Evolutionary conservation across 2,329 filamentous ascomycete species (phyloP).

Genomic region (Aspergillus ochraceus): DNA sequence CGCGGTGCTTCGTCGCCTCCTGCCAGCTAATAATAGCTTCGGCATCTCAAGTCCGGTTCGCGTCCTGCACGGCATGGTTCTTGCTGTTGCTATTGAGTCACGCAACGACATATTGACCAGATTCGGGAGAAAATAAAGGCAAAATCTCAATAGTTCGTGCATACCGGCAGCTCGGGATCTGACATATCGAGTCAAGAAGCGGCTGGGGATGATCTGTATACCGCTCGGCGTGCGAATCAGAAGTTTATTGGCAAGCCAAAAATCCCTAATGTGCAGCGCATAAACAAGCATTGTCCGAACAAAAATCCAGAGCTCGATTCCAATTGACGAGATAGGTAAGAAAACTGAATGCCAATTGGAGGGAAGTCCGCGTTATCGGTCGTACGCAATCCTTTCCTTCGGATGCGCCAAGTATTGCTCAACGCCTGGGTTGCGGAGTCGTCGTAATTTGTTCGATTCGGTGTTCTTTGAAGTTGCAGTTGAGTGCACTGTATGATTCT

Average conservation of each 20-base stretch:
- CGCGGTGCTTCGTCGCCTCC: neutral
- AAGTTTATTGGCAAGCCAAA: neutral
- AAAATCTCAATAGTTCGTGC: conserved; percentile 3
- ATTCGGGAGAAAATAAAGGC: neutral
- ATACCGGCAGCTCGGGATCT: neutral
- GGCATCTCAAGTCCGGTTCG: neutral
- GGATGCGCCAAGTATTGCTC: conserved; percentile 1
- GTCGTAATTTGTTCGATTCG: neutral
- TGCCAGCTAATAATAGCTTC: conserved; percentile 1
- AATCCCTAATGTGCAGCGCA: neutral
- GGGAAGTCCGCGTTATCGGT: neutral
- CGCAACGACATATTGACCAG: neutral
- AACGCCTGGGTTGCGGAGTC: neutral
- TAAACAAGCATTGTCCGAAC: neutral
- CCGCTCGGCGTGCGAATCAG: neutral
- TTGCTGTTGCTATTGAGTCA: neutral
- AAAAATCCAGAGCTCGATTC: neutral
- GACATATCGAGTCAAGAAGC: conserved; percentile 1
- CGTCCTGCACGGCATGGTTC: neutral
- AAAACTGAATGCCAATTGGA: neutral
- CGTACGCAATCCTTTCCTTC: neutral
- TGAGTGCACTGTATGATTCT: neutral
- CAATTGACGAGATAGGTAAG: neutral
- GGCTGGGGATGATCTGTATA: conserved; percentile 1
- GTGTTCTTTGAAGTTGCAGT: neutral